Evolutionary conservation across 1,284 basidiomycete genomes (phyloP).

Genomic region (Puccinia triticina): DNA sequence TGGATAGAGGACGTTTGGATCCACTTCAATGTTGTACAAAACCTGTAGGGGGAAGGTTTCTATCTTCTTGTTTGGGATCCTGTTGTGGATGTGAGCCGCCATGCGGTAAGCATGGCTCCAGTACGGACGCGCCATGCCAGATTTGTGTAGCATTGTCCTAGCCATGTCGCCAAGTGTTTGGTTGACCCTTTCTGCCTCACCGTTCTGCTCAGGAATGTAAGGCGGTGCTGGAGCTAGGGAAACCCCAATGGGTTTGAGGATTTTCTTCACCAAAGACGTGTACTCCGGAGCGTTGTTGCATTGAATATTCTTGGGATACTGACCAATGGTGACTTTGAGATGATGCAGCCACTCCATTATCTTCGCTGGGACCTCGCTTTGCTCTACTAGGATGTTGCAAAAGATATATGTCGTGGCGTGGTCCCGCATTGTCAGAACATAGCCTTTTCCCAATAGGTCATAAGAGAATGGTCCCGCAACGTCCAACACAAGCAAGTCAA

Average conservation of each 20-base stretch:
- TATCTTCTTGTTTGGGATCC: background rate
- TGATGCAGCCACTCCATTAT: background rate
- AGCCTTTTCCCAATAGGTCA: background rate
- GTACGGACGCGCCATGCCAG: background rate
- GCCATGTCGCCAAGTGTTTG: conserved; percentile 23
- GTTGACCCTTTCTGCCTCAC: too few species aligned
- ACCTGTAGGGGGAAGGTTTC: too few species aligned
- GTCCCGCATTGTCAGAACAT: conserved; percentile 7
- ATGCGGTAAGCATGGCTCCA: too few species aligned
- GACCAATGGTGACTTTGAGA: background rate
- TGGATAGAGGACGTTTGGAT: too few species aligned
- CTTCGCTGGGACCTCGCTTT: background rate
- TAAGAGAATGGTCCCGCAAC: too few species aligned
- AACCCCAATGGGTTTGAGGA: too few species aligned
- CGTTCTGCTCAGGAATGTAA: too few species aligned
- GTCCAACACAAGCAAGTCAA: too few species aligned
- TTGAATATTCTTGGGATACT: background rate
- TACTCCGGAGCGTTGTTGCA: conserved; percentile 20
- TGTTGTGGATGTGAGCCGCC: too few species aligned
- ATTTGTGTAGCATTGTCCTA: background rate
- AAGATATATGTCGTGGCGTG: conserved; percentile 15
- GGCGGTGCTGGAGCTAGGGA: too few species aligned
- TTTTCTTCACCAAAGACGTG: too few species aligned
- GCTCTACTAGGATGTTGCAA: background rate
- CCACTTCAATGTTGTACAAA: too few species aligned